These are phyloP conservation scores for Backusella macrospora DNA, from an alignment of 192 early-diverging fungal genomes.

Conservation along the genomic window DNA sequence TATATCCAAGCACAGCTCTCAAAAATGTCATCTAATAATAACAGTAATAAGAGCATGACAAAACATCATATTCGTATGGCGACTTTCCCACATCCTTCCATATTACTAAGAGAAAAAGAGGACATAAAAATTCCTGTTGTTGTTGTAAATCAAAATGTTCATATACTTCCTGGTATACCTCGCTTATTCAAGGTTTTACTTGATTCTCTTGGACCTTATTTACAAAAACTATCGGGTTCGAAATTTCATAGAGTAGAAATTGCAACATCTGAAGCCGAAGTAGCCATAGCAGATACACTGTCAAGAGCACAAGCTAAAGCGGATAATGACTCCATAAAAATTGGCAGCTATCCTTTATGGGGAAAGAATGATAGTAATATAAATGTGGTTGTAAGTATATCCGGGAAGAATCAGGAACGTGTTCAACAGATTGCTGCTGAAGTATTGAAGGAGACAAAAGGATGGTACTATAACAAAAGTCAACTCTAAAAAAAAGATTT, in stretches of 20 bases:
- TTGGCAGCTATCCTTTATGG: conserved; percentile 57
- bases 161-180: conserved; percentile 74
- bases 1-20: conserved; percentile 45
- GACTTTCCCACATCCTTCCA: conserved; percentile 50
- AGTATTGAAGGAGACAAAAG: conserved; percentile 20
- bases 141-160: conserved; percentile 60
- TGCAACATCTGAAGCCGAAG: conserved; percentile 48
- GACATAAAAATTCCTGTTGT: conserved; percentile 71
- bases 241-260: conserved; percentile 47
- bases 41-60: conserved; percentile 20
- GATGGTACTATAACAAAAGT: conserved; percentile 19
- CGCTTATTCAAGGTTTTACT: conserved; percentile 57
- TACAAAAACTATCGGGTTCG: conserved; percentile 10
- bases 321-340: conserved; percentile 37
- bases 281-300: conserved; percentile 45
- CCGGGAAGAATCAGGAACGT: conserved; percentile 42
- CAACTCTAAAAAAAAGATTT: conserved; percentile 12
- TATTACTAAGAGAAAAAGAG: conserved; percentile 45
- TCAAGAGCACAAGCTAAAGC: conserved; percentile 37
- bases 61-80: conserved; percentile 64
- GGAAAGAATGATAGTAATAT: conserved; percentile 10
- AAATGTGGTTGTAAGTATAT: conserved; percentile 54
- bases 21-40: conserved; percentile 25
- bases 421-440: conserved; percentile 35
- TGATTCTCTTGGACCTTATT: conserved; percentile 33